Base-by-base conservation (phyloP, 225 moss, liverwort and hornwort species). In the Asterella californica region DNA sequence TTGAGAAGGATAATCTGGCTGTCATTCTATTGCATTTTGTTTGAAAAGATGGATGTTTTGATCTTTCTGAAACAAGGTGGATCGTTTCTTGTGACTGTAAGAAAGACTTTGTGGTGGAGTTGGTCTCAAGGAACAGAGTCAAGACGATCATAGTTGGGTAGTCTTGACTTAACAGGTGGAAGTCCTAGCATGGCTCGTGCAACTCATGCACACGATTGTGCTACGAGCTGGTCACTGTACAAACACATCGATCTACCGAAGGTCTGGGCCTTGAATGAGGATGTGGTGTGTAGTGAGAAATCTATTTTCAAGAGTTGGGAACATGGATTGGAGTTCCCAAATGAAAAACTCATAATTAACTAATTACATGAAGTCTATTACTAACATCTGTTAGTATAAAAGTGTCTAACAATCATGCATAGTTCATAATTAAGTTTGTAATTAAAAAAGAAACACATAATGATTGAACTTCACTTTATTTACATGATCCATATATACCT, bases 211-310 rank as follows among this genome's bases (percentile, higher is more conserved):
- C 97, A 99, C 83, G 93, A 92, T 77, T 99, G 97, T 77, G 91
- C 91, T 2, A 90, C 86, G 73, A 90, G 93, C 64, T 99, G 95
- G 92, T 92, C 94, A 47, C 87, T 99, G 65, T 92, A 85, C 90
- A 87, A 93, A 72, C 86, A 87, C 79, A 83, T 99, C 49, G 97
- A 99, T 34, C 71, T 93, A 61, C 79, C 92, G 53, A 92, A 95
- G 95, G 93, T 99, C 5, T 83, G 84, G 77, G 97, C 97, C 19
- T 80, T 95, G 89, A 99, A 99, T 55, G 97, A 95, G 84, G 88
- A 92, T 12, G 83, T 91, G 49, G 95, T 93, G 49, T 95, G 92
- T 32, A 99, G 93, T 83, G 93, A 88, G 19, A 90, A 90, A 74
- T 82, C 88, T 71, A 79, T 99, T 25, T 87, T 99, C 42, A 99